Percentiles rank a stretch among this genome's conserved stretches.
These are phyloP conservation scores for Smallanthus sonchifolius DNA, from an alignment of 129 eudicot genomes.

Conservation along the genomic window DNA sequence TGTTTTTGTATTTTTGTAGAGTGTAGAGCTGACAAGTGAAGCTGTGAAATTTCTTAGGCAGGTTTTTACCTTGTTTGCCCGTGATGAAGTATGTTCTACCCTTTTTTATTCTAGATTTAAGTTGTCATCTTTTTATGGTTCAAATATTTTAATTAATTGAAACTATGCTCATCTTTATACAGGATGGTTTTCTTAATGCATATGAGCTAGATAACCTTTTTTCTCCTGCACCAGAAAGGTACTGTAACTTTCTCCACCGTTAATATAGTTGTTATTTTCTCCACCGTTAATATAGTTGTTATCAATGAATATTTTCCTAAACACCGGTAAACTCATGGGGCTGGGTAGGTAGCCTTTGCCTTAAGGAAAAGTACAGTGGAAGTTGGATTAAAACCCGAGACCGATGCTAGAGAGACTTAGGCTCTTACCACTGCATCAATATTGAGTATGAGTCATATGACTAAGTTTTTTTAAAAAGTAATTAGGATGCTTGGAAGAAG, in stretches of 20 bases:
- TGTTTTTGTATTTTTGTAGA: conserved; percentile 40
- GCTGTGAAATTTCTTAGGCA: conserved; percentile 65
- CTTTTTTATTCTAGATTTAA: not conserved
- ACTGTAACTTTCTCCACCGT: conserved; percentile 9
- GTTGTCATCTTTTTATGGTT: conserved; percentile 1
- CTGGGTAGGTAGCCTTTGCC: no score
- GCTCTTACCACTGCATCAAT: no score
- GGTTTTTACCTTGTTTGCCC: conserved; percentile 56
- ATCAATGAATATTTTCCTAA: not conserved
- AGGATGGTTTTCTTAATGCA: conserved; percentile 74
- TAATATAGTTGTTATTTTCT: not conserved
- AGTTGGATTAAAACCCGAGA: no score
- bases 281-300: not conserved
- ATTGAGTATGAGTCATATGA: no score
- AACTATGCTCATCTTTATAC: not conserved
- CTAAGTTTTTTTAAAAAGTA: no score
- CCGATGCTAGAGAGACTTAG: no score
- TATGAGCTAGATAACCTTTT: conserved; percentile 74
- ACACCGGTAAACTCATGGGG: no score
- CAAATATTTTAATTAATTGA: not conserved
- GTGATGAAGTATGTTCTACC: conserved; percentile 58
- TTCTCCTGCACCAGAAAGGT: conserved; percentile 95
- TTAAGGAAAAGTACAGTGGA: no score
- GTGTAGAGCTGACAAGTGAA: no score
- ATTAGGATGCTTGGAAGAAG: no score